Evolutionary conservation across 192 early-diverging fungal genomes (phyloP).

Genomic region (Coemansia nantahalensis): DNA sequence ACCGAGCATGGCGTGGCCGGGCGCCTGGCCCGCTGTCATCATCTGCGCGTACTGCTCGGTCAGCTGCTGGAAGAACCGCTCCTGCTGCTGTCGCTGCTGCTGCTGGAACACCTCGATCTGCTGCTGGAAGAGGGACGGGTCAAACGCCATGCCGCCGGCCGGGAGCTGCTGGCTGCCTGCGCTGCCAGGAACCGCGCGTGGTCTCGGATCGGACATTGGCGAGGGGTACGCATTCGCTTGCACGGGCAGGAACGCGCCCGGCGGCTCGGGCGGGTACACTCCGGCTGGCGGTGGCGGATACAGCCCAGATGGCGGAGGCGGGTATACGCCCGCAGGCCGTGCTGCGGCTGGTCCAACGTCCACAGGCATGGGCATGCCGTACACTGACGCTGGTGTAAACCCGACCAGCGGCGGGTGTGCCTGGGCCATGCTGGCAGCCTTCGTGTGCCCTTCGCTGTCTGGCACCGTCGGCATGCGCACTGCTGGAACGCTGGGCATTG

Average conservation of each 20-base stretch:
- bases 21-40: slow-evolving; percentile 2
- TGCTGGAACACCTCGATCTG: slow-evolving; percentile 46
- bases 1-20: background rate
- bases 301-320: background rate
- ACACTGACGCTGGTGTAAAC: background rate
- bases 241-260: too few relatives aligned
- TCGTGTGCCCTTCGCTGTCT: background rate
- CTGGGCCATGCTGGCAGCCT: background rate
- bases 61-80: slow-evolving; percentile 41
- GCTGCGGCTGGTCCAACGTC: background rate
- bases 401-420: background rate
- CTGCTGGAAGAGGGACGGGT: slow-evolving; percentile 20
- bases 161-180: background rate
- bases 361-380: background rate
- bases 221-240: too few relatives aligned
- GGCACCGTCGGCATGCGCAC: background rate
- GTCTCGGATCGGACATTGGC: too few relatives aligned
- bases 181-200: too few relatives aligned
- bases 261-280: too few relatives aligned
- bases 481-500: background rate
- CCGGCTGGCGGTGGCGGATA: background rate
- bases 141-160: background rate
- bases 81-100: slow-evolving; percentile 46
- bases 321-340: background rate
- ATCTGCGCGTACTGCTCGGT: slow-evolving; percentile 34